Evolutionary conservation across 2,329 filamentous ascomycete species (phyloP), one percentile per base, ranked within the genome.

Genomic region (Xylaria sp.): DNA sequence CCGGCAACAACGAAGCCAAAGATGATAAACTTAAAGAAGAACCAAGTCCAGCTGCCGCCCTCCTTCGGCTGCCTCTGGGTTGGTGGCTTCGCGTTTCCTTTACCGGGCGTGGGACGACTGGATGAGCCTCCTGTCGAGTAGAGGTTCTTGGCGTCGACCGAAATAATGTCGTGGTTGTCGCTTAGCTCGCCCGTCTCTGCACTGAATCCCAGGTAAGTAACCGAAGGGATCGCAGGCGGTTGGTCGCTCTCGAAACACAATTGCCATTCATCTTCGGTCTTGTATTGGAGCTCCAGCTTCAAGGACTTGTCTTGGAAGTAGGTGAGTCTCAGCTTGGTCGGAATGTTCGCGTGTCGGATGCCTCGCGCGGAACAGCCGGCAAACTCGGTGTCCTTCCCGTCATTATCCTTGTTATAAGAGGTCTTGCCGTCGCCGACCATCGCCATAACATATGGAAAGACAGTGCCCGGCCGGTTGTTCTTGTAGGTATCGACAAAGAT

Each of bases 401-500:
- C 94, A 67, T 92, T 92, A 66, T 87, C 86, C 78, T 97, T 92
- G 78, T 97, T 92, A 76, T 99, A 99, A 13, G 79, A 72, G 6
- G 89, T 96, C 70, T 91, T 80, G 58, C 94, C 93, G 72, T 99
- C 94, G 56, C 94, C 94, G 63, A 92, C 81, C 94, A 97, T 97
- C 59, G 92, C 93, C 92, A 97, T 97, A 67, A 99, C 89, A 70
- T 96, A 97, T 46, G 94, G 94, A 76, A 99, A 99, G 43, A 96
- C 90, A 39, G 91, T 89, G 40, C 94, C 94, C 0, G 94, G 93
- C 13, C 94, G 87, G 78, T 97, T 96, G 80, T 99, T 99, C 86
- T 99, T 99, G 82, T 99, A 99, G 41, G 94, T 99, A 72, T 99
- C 94, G 76, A 99, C 85, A 78, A 97, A 97, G 73, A 99, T 83